A percentile compares a stretch with the other conserved stretches of the same genome.
These are phyloP conservation scores for Brassica cretica DNA, from an alignment of 345 rosid genomes.

Conservation along the genomic window DNA sequence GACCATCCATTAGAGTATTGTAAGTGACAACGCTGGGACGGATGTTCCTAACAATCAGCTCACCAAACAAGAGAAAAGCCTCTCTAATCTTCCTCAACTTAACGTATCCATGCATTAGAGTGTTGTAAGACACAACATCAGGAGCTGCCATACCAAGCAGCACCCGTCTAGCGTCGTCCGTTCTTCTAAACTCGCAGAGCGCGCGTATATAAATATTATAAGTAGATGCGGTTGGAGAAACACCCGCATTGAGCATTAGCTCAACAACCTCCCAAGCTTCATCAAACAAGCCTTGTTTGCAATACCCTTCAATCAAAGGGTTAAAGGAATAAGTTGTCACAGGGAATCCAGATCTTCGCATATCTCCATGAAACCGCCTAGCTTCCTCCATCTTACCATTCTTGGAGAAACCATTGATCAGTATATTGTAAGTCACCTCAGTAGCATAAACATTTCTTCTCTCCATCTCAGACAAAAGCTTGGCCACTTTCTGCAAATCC, in stretches of 20 bases:
- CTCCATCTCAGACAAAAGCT: slow-evolving; percentile 55
- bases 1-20: slow-evolving; percentile 66
- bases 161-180: slow-evolving; percentile 51
- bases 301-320: slow-evolving; percentile 59
- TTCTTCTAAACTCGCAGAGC: slow-evolving; percentile 53
- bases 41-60: slow-evolving; percentile 46
- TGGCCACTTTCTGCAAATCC: slow-evolving; percentile 46
- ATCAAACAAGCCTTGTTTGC: slow-evolving; percentile 51
- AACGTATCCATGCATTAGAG: slow-evolving; percentile 61
- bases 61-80: slow-evolving; percentile 65
- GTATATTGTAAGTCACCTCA: slow-evolving; percentile 60
- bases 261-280: slow-evolving; percentile 53
- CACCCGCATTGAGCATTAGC: slow-evolving; percentile 54
- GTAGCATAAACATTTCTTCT: slow-evolving; percentile 37
- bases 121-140: slow-evolving; percentile 69
- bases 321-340: slow-evolving; percentile 56
- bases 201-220: slow-evolving; percentile 54
- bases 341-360: slow-evolving; percentile 52
- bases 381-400: slow-evolving; percentile 55
- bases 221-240: slow-evolving; percentile 45
- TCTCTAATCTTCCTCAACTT: slow-evolving; percentile 53
- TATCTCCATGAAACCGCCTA: slow-evolving; percentile 48
- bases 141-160: slow-evolving; percentile 51
- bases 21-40: slow-evolving; percentile 56
- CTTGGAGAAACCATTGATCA: slow-evolving; percentile 60